These are phyloP conservation scores for Aureobasidium sp. DNA, from an alignment of 2,329 filamentous ascomycete species.

Conservation along the genomic window DNA sequence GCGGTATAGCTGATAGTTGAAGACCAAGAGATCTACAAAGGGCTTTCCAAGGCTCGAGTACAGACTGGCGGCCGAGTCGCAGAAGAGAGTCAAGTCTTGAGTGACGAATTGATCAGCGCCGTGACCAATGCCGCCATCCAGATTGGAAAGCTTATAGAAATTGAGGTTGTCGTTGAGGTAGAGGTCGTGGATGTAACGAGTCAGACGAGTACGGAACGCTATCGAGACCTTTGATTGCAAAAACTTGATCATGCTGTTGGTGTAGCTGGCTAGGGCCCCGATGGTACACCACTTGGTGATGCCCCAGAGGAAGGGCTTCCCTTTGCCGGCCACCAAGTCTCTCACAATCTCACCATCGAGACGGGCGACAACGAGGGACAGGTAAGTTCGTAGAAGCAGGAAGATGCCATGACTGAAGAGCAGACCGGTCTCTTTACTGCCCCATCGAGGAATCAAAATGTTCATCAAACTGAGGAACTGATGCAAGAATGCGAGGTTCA, in stretches of 20 bases:
- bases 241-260: constrained; percentile 98
- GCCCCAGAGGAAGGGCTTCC: constrained; percentile 78
- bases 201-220: constrained; percentile 89
- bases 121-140: constrained; percentile 88
- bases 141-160: constrained; percentile 89
- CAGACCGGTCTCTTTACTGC: constrained; percentile 89
- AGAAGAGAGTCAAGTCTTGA: constrained; percentile 92
- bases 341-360: constrained; percentile 94
- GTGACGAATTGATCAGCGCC: constrained; percentile 96
- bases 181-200: constrained; percentile 92
- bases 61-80: constrained; percentile 79
- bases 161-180: constrained; percentile 93
- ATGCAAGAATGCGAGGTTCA: constrained; percentile 93
- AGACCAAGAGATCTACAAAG: constrained; percentile 92
- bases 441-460: constrained; percentile 95
- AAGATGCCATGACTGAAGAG: constrained; percentile 85
- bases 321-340: constrained; percentile 91
- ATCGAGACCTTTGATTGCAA: constrained; percentile 97
- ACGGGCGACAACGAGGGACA: constrained; percentile 86
- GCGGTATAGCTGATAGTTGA: constrained; percentile 94
- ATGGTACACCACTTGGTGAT: constrained; percentile 93
- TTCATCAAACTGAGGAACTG: constrained; percentile 94
- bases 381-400: constrained; percentile 83
- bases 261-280: constrained; percentile 89
- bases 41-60: constrained; percentile 98